These are phyloP conservation scores for Zygosaccharomyces sapae DNA, from an alignment of 1,139 yeast species.

Conservation along the genomic window DNA sequence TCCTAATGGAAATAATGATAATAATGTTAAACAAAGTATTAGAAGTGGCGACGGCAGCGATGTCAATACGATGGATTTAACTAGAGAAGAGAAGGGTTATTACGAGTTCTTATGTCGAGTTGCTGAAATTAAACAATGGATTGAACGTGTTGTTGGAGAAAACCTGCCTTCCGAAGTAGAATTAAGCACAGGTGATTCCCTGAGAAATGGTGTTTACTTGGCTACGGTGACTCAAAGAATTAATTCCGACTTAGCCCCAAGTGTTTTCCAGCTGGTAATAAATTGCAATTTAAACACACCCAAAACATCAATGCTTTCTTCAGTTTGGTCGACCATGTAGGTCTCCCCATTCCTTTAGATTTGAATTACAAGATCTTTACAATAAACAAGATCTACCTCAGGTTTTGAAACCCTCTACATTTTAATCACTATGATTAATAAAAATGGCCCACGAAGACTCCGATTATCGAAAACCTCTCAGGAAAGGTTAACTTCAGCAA, in stretches of 20 bases:
- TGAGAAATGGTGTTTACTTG: slow-evolving; percentile 79
- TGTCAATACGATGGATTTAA: slow-evolving; percentile 18
- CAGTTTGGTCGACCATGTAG: slow-evolving; percentile 61
- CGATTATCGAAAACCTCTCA: slow-evolving; percentile 59
- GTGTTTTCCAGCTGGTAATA: slow-evolving; percentile 51
- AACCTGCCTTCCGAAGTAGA: slow-evolving; percentile 51
- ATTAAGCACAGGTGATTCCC: slow-evolving; percentile 49
- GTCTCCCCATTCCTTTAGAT: slow-evolving; percentile 81
- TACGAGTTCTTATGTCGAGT: slow-evolving; percentile 88
- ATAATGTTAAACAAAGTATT: neutral
- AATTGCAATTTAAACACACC: slow-evolving; percentile 81
- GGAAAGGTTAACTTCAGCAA: slow-evolving; percentile 60
- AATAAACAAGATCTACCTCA: slow-evolving; percentile 91
- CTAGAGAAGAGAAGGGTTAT: slow-evolving; percentile 39
- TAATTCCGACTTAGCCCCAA: slow-evolving; percentile 59
- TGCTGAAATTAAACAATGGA: slow-evolving; percentile 78
- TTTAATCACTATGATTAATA: slow-evolving; percentile 59
- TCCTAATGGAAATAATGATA: too few relatives aligned
- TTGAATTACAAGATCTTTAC: slow-evolving; percentile 87
- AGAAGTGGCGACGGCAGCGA: neutral
- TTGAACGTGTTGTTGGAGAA: slow-evolving; percentile 54
- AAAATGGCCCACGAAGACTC: slow-evolving; percentile 45
- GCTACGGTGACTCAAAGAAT: slow-evolving; percentile 75
- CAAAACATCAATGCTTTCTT: slow-evolving; percentile 89
- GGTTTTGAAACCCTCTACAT: slow-evolving; percentile 92